A percentile compares a stretch with the other conserved stretches of the same genome.
Evolutionary conservation across 352 stramenopile species (phyloP).

Genomic region (Phytophthora pisi): DNA sequence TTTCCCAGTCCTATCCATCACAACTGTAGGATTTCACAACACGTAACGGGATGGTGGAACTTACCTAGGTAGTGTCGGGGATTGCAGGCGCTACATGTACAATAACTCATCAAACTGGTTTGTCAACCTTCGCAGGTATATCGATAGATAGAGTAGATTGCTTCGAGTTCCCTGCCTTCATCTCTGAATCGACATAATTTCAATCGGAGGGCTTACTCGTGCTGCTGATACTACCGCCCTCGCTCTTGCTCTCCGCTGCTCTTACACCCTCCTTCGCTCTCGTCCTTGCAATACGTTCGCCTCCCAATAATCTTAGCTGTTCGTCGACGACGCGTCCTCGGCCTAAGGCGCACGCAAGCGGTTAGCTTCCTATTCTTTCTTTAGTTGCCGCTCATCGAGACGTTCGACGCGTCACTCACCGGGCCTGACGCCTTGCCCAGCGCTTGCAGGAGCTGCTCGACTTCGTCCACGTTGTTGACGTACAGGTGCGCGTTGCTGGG

Average conservation of each 20-base stretch:
- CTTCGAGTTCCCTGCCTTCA: not conserved
- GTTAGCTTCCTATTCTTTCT: not conserved
- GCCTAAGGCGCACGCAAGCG: not conserved
- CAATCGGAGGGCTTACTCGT: not conserved
- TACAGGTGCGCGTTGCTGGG: conserved; percentile 90
- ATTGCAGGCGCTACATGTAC: too few relatives aligned
- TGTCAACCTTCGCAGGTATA: too few relatives aligned
- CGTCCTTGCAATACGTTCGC: not conserved
- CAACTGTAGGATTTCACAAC: not conserved
- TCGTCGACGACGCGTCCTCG: not conserved
- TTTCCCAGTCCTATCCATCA: too few relatives aligned
- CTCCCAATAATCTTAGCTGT: conserved; percentile 15
- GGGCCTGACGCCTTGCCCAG: conserved; percentile 44
- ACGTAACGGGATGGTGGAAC: too few relatives aligned
- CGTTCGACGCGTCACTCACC: conserved; percentile 23
- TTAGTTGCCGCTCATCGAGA: not conserved
- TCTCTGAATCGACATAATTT: conserved; percentile 1
- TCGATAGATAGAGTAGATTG: conserved; percentile 2
- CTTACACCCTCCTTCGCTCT: not conserved
- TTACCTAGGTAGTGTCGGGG: too few relatives aligned
- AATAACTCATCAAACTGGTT: too few relatives aligned
- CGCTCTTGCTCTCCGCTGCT: not conserved
- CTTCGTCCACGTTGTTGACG: conserved; percentile 89
- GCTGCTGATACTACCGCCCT: conserved; percentile 14
- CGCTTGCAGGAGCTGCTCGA: conserved; percentile 81